Percentiles rank a stretch among this genome's conserved stretches.
Evolutionary conservation across 139 green algal species (phyloP).

Genomic region (Astrephomene gubernaculifera): DNA sequence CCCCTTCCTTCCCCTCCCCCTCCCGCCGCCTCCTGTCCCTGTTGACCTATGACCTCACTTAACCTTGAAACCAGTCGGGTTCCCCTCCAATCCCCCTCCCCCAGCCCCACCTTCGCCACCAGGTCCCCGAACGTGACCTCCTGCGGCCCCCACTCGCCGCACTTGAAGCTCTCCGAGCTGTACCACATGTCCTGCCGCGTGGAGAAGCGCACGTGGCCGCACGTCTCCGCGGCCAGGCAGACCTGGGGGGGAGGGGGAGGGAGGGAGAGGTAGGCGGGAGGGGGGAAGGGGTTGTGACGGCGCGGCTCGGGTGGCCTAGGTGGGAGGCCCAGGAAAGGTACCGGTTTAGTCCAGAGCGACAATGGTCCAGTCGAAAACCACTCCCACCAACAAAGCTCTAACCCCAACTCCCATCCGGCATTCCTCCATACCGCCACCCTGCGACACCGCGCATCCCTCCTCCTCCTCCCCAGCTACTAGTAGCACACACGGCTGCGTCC

Average conservation of each 20-base stretch:
- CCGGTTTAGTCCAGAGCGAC: too few species aligned
- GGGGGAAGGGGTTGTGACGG: background rate
- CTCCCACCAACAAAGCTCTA: too few species aligned
- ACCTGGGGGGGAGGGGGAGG: slow-evolving; percentile 67
- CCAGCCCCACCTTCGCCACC: slow-evolving; percentile 67
- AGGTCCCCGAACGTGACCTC: slow-evolving; percentile 68
- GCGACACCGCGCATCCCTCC: too few species aligned
- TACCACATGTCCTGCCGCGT: slow-evolving; percentile 85
- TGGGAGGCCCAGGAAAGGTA: too few species aligned
- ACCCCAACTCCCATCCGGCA: too few species aligned
- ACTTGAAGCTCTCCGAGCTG: slow-evolving; percentile 79
- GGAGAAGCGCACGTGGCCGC: slow-evolving; percentile 83
- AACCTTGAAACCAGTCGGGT: too few species aligned
- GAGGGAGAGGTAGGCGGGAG: too few species aligned
- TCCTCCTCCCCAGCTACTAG: too few species aligned
- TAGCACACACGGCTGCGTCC: too few species aligned
- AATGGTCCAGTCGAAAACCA: too few species aligned
- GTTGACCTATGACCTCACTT: background rate
- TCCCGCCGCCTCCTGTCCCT: background rate
- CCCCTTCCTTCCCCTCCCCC: background rate
- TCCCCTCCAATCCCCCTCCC: background rate
- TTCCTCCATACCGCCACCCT: too few species aligned
- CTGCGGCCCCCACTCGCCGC: slow-evolving; percentile 45
- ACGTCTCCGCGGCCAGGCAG: slow-evolving; percentile 88
- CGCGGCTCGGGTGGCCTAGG: background rate